These are phyloP conservation scores for Lecanicillium sp. DNA, from an alignment of 2,329 filamentous ascomycete genomes.

Conservation along the genomic window DNA sequence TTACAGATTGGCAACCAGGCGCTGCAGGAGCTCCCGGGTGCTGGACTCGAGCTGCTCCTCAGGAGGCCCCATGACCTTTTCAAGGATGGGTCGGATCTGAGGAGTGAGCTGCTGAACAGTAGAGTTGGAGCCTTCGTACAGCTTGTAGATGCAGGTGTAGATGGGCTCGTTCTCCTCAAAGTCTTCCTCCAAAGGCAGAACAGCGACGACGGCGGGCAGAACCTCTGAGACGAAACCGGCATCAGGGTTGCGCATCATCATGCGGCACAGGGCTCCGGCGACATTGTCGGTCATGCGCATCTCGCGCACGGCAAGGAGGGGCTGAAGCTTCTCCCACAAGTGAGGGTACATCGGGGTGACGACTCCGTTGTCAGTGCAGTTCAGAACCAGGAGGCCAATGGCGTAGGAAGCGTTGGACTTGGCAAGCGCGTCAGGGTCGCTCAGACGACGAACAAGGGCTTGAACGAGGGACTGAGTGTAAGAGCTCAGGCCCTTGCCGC, in stretches of 20 bases:
- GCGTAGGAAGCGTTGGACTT: conserved; percentile 96
- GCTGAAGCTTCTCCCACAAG: conserved; percentile 81
- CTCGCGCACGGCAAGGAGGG: conserved; percentile 68
- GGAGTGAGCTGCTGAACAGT: conserved; percentile 64
- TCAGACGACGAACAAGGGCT: conserved; percentile 76
- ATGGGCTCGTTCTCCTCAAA: conserved; percentile 95
- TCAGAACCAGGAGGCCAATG: conserved; percentile 73
- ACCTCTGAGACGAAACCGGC: conserved; percentile 74
- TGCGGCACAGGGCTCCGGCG: conserved; percentile 80
- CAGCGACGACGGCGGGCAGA: conserved; percentile 68
- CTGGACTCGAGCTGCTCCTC: conserved; percentile 69
- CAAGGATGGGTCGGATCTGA: conserved; percentile 62
- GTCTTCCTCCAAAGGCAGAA: conserved; percentile 85
- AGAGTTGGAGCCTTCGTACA: conserved; percentile 66
- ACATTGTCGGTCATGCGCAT: conserved; percentile 88
- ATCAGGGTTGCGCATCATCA: conserved; percentile 86
- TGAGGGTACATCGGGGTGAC: conserved; percentile 69
- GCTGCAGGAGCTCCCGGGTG: conserved; percentile 58
- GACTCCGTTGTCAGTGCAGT: conserved; percentile 62
- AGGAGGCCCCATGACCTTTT: conserved; percentile 63
- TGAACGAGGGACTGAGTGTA: conserved; percentile 72
- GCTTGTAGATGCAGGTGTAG: conserved; percentile 79
- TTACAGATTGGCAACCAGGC: conserved; percentile 42
- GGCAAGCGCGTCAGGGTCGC: conserved; percentile 82
- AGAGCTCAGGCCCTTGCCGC: conserved; percentile 72